Conservation (phyloP, 2,329 filamentous ascomycete species). For the Sporothrix brasiliensis region DNA sequence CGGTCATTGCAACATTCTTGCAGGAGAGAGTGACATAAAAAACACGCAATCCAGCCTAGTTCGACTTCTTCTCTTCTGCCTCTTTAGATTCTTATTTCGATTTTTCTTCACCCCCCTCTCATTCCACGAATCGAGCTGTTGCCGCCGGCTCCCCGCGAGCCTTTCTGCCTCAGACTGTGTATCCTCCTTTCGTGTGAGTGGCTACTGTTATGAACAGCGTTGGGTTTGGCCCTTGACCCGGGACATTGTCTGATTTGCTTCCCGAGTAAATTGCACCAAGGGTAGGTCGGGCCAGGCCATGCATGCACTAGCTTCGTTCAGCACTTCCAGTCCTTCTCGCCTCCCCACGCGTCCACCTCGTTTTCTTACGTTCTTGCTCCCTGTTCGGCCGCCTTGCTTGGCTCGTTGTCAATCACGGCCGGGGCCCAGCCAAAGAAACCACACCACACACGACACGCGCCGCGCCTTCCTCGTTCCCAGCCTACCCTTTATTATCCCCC, state of each 20-base stretch:
- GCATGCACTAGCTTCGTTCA: conserved; percentile 20
- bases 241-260: conserved; percentile 26
- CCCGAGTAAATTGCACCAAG: conserved; percentile 25
- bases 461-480: conserved; percentile 6
- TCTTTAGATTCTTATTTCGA: not conserved
- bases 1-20: conserved; percentile 9
- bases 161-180: not conserved
- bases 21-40: not conserved
- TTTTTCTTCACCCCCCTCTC: not conserved
- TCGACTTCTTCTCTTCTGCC: conserved; percentile 13
- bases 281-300: not conserved
- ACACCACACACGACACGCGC: conserved; percentile 13
- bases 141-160: conserved; percentile 15
- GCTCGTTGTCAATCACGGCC: conserved; percentile 8
- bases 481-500: conserved; percentile 13
- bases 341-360: conserved; percentile 29
- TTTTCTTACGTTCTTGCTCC: conserved; percentile 9
- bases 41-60: conserved; percentile 26
- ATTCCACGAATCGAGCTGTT: conserved; percentile 17
- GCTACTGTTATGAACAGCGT: not conserved
- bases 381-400: conserved; percentile 18
- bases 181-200: conserved; percentile 5
- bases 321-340: not conserved
- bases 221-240: conserved; percentile 18
- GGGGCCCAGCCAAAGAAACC: conserved; percentile 4